These are phyloP conservation scores for Saksenaea vasiformis DNA, from an alignment of 371 early-diverging fungal genomes.

Conservation along the genomic window DNA sequence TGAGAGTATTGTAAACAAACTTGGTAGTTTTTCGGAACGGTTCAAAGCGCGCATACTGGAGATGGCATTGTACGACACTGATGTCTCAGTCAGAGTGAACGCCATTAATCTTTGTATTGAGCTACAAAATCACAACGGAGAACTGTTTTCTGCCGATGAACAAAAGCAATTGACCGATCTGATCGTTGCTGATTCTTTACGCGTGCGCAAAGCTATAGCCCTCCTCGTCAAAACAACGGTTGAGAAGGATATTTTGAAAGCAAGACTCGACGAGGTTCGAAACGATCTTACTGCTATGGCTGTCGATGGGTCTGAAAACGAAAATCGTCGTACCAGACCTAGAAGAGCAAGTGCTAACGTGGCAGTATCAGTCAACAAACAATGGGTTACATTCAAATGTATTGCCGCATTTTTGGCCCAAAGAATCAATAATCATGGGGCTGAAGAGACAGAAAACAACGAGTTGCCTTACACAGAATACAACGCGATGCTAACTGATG, in stretches of 20 bases:
- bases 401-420: slow-evolving; percentile 59
- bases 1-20: slow-evolving; percentile 49
- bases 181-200: slow-evolving; percentile 36
- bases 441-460: slow-evolving; percentile 11
- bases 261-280: slow-evolving; percentile 45
- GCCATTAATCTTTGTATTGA: slow-evolving; percentile 61
- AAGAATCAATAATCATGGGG: slow-evolving; percentile 23
- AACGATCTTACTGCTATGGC: slow-evolving; percentile 23
- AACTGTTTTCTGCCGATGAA: slow-evolving; percentile 43
- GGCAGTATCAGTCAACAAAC: slow-evolving; percentile 31
- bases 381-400: slow-evolving; percentile 66
- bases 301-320: slow-evolving; percentile 10
- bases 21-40: slow-evolving; percentile 73
- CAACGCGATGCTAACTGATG: slow-evolving; percentile 40
- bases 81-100: slow-evolving; percentile 62
- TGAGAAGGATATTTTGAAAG: slow-evolving; percentile 43
- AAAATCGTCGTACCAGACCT: slow-evolving; percentile 14
- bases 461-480: slow-evolving; percentile 28
- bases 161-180: slow-evolving; percentile 31
- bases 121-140: slow-evolving; percentile 41
- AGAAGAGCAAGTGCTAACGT: neutral
- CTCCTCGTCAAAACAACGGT: slow-evolving; percentile 53
- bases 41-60: slow-evolving; percentile 78
- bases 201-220: slow-evolving; percentile 52
- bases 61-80: slow-evolving; percentile 81